Evolutionary conservation across 768 basidiomycete genomes (phyloP).

Genomic region (Phlebiopsis gigantea): DNA sequence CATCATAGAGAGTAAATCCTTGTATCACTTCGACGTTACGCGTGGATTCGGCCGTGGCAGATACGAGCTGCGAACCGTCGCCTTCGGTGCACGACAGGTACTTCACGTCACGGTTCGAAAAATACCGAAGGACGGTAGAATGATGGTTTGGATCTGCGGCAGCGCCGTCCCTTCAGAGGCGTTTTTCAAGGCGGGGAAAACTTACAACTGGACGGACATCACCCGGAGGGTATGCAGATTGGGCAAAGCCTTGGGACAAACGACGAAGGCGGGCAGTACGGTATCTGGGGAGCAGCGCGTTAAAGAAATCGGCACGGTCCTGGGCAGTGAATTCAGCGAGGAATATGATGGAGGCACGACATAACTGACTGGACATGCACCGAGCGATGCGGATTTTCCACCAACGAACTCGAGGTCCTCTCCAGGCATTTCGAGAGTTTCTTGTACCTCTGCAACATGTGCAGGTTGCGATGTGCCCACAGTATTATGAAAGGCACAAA

Average conservation of each 20-base stretch:
- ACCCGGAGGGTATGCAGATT: conserved; percentile 1
- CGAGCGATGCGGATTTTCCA: neutral
- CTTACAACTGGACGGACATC: neutral
- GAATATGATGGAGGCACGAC: neutral
- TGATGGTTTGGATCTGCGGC: neutral
- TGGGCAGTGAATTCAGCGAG: neutral
- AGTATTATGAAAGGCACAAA: neutral
- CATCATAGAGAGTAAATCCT: neutral
- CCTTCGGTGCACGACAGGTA: neutral
- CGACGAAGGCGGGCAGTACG: neutral
- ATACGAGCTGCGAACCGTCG: neutral
- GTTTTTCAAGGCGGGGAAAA: neutral
- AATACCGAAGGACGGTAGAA: neutral
- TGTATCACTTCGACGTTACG: neutral
- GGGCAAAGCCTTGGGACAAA: neutral
- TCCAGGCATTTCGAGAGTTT: neutral
- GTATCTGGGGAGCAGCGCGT: neutral
- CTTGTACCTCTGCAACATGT: neutral
- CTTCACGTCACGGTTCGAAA: neutral
- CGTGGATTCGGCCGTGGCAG: neutral
- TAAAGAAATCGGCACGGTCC: neutral
- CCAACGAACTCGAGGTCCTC: neutral
- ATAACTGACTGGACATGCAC: neutral
- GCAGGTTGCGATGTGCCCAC: neutral
- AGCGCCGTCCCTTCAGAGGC: neutral